These are phyloP conservation scores for Ogataea nitratoaversa DNA, from an alignment of 805 yeast species.

Conservation along the genomic window DNA sequence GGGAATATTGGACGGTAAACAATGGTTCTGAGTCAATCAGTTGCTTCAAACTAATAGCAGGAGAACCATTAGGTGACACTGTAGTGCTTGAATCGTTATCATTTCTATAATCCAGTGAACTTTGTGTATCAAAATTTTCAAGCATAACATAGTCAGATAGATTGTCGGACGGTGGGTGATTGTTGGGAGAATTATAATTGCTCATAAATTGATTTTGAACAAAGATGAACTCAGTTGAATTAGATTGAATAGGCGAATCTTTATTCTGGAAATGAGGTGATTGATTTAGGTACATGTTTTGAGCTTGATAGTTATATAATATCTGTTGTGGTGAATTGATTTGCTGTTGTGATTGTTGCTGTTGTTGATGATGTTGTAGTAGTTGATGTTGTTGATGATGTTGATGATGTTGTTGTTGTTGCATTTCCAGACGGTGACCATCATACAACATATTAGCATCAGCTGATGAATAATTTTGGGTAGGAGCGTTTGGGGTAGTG, in stretches of 20 bases:
- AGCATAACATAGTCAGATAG: conserved; percentile 8
- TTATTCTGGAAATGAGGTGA: not conserved
- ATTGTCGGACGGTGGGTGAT: not conserved
- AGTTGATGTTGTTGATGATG: no score
- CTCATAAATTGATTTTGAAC: not conserved
- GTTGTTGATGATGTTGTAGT: no score
- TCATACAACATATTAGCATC: not conserved
- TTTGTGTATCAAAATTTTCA: conserved; percentile 6
- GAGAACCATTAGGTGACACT: not conserved
- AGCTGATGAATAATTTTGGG: not conserved
- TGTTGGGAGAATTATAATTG: not conserved
- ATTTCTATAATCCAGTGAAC: conserved; percentile 2
- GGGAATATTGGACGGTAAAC: not conserved
- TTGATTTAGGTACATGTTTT: not conserved
- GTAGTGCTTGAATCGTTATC: conserved; percentile 2
- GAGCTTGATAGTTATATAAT: not conserved
- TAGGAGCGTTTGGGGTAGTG: no score
- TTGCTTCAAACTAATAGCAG: conserved; percentile 6
- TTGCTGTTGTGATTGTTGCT: not conserved
- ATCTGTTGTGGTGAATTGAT: not conserved
- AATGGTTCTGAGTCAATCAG: conserved; percentile 5
- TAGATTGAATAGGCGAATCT: not conserved
- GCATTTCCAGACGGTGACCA: no score
- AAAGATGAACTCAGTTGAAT: not conserved
- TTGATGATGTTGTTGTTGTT: no score